phyloP scores from a whole-genome alignment of 1,284 basidiomycete species.

The Ceratobasidium theobromae region DNA sequence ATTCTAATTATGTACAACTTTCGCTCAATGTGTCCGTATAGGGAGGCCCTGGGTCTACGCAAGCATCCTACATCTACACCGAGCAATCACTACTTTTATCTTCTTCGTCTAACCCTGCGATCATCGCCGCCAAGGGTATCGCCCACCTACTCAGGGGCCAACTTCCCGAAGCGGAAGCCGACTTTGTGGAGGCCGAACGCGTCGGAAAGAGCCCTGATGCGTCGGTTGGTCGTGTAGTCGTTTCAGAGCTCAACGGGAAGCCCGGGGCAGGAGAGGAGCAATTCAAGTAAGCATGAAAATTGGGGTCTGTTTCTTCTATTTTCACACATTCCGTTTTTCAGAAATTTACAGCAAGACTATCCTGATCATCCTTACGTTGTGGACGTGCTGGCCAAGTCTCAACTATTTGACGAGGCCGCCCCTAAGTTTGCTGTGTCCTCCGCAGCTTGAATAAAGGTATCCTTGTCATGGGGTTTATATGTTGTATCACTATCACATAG shows the following conservation, averaged over 20 bases:
- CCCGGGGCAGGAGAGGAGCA: conserved; percentile 63
- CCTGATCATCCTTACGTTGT: conserved; percentile 66
- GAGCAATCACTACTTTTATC: conserved; percentile 89
- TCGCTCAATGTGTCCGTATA: background rate
- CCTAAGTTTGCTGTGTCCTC: conserved; percentile 63
- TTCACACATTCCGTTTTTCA: conserved; percentile 41
- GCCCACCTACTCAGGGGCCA: conserved; percentile 81
- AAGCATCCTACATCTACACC: conserved; percentile 80
- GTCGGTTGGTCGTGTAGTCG: conserved; percentile 68
- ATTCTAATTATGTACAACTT: background rate
- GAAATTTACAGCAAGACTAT: conserved; percentile 59
- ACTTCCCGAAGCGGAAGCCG: conserved; percentile 78
- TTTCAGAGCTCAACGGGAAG: conserved; percentile 59
- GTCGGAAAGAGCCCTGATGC: conserved; percentile 61
- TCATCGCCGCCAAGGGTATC: conserved; percentile 82
- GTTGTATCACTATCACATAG: too few relatives aligned
- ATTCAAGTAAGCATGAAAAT: conserved; percentile 58
- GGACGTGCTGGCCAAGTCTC: conserved; percentile 63
- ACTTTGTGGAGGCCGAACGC: conserved; percentile 75
- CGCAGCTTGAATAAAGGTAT: conserved; percentile 25
- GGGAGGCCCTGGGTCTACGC: conserved; percentile 63
- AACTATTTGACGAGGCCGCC: conserved; percentile 70
- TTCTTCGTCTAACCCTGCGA: conserved; percentile 63
- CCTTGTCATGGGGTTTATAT: too few relatives aligned
- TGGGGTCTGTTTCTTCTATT: conserved; percentile 8